Evolutionary conservation across 305 asterid genomes (phyloP).

Genomic region (Rubia peregrina): DNA sequence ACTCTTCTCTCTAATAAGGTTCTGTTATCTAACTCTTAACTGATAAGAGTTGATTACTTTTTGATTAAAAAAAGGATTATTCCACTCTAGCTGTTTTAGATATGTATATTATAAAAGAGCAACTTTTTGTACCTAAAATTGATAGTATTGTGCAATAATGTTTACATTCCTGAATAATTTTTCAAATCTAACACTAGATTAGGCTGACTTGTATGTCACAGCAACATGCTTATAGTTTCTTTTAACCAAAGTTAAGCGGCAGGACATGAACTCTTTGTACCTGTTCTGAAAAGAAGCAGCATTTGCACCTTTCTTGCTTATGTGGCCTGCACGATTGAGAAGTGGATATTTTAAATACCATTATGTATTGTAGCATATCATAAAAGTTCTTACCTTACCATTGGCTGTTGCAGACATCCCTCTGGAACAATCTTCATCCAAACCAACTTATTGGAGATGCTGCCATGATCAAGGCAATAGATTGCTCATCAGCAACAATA

Average conservation of each 20-base stretch:
- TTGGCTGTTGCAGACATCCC: conserved; percentile 53
- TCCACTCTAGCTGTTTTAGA: background rate
- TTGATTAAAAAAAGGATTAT: background rate
- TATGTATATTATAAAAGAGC: background rate
- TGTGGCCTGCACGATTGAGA: conserved; percentile 1
- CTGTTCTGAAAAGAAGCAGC: conserved; percentile 3
- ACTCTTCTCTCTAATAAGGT: background rate
- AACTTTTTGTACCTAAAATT: background rate
- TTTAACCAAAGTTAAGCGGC: background rate
- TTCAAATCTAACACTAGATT: background rate
- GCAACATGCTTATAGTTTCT: background rate
- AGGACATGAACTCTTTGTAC: background rate
- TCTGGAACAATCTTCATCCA: conserved; percentile 89
- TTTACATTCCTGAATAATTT: background rate
- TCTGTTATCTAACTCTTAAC: background rate
- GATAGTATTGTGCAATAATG: background rate
- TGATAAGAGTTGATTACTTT: background rate
- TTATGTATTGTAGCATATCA: background rate
- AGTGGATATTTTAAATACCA: background rate
- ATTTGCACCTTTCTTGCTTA: background rate
- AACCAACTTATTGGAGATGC: conserved; percentile 83
- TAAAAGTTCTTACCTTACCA: conserved; percentile 16
- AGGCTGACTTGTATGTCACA: background rate
- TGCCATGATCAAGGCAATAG: conserved; percentile 65
- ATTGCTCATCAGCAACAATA: conserved; percentile 61